Base-by-base conservation (phyloP, 441 rosid species). In the Syzygium malaccense region DNA sequence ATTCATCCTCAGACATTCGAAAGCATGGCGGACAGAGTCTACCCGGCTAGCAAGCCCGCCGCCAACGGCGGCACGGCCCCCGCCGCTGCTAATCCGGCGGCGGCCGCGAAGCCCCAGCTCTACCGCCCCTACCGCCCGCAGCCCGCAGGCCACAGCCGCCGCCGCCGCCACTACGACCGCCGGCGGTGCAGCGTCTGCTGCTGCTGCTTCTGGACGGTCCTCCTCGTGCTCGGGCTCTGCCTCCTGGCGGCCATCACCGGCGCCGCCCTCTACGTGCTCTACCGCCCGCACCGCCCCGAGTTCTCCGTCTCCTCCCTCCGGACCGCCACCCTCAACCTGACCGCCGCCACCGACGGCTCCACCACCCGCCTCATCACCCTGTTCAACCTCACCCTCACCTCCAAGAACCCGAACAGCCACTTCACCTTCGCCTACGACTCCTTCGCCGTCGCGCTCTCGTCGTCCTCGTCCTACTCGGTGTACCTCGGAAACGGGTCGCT, bases 401-500 rank as follows among this genome's bases (percentile, higher is more conserved):
- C 96, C 15, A 93, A 91, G 80, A 95, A 95, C 91, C 95, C 96
- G 0, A 95, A 95, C 89, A 90, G 94, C 56, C 96, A 93, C 89
- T 90, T 95, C 91, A 89, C 93, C 49, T 95, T 94, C 93, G 86
- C 87, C 15, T 95, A 94, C 94, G 92, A 92, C 85, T 95, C 97
- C 1, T 94, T 95, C 88, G 71, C 75, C 8, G 91, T 94, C 84
- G 83, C 93, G 14, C 60, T 89, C 14, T 90, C 94, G 4, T 75
- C 93, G 13, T 60, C 89, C 20, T 88, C 94, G 4, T 91, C 92
- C 86, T 89, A 90, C 79, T 91, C 90, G 26, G 93, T 91, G 57
- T 87, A 88, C 85, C 87, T 95, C 4, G 96, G 91, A 1, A 94
- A 93, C 90, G 95, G 96, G 14, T 91, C 96, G 0, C 79, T 93